phyloP scores from a whole-genome alignment of 306 rosid genomes.

The Glycyrrhiza uralensis region DNA sequence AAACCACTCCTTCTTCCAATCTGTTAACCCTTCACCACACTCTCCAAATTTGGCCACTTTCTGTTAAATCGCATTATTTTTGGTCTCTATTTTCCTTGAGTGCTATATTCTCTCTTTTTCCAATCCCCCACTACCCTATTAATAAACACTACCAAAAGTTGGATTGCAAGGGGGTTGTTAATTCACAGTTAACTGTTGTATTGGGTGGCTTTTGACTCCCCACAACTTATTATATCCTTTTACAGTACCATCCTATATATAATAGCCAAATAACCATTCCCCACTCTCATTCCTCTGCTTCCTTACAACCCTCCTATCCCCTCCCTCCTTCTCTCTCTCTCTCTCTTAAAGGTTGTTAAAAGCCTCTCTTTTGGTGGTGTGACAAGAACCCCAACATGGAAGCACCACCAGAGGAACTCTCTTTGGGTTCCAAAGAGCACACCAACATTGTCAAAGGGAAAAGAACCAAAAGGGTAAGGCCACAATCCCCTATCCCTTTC shows the following conservation, averaged over 20 bases:
- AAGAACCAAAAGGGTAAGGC: slow-evolving; percentile 85
- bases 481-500: slow-evolving; percentile 82
- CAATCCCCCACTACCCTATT: slow-evolving; percentile 23
- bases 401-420: slow-evolving; percentile 47
- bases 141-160: slow-evolving; percentile 35
- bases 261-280: slow-evolving; percentile 20
- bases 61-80: slow-evolving; percentile 47
- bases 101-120: slow-evolving; percentile 42
- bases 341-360: no score
- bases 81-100: slow-evolving; percentile 26
- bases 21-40: slow-evolving; percentile 27
- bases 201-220: slow-evolving; percentile 65
- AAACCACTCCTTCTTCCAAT: slow-evolving; percentile 37
- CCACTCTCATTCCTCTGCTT: slow-evolving; percentile 46
- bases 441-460: slow-evolving; percentile 64
- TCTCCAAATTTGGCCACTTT: slow-evolving; percentile 61
- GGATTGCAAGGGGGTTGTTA: slow-evolving; percentile 22
- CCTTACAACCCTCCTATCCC: slow-evolving; percentile 50
- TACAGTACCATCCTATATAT: slow-evolving; percentile 25
- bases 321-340: slow-evolving; percentile 2
- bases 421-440: slow-evolving; percentile 48
- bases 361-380: slow-evolving; percentile 26
- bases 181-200: slow-evolving; percentile 64
- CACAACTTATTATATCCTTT: slow-evolving; percentile 26
- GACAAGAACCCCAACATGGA: slow-evolving; percentile 57